Base-by-base conservation (phyloP, 345 rosid species). In the Aquilaria malaccensis region DNA sequence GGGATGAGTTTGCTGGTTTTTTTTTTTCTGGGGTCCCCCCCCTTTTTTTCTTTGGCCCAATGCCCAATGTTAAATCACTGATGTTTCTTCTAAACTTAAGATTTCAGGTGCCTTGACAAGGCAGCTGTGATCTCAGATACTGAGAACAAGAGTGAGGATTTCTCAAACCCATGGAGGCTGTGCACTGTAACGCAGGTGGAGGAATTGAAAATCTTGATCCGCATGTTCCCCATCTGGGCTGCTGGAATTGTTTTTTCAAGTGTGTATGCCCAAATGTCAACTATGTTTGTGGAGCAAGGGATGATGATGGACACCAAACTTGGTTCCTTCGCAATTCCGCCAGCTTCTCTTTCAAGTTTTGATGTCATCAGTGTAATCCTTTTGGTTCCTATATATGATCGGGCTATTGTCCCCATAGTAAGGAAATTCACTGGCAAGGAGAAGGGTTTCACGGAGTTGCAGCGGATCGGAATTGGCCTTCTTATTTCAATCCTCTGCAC, bases 141-240 rank as follows among this genome's bases (percentile, higher is more conserved):
- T 11, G 95, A 89, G 71, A 33, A 70, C 6, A 86, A 73, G 64
- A 72, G 59, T n/a, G 89, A 76, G 56, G 81, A 77, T 33, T 75
- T 67, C 46, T 68, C 83, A 22, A 73, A 84, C 68, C 69, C 88
- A 0, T 90, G 97, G 97, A 77, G 71, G 55, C 80, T 87, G 22
- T 90, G 97, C 78, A 87, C 87, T 0, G 88, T 87, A 4, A 90
- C 97, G 3, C 95, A 90, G 65, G 93, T 90, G 7, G 97, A 90
- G 74, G 95, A 90, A 70, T 63, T 90, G 55, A 90, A 90, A 77
- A 87, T 90, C 63, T 67, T 90, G 76, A 68, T 83, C 32, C 85
- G 95, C 29, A 83, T 90, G 95, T 83, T 90, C 61, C 95, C 95
- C 7, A 80, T 90, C 41, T 90, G 95, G 95, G 90, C 93, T 53